Percentiles rank a stretch among this genome's conserved stretches.
Evolutionary conservation across 2,329 filamentous ascomycete species (phyloP).

Genomic region (Biscogniauxia sp.): DNA sequence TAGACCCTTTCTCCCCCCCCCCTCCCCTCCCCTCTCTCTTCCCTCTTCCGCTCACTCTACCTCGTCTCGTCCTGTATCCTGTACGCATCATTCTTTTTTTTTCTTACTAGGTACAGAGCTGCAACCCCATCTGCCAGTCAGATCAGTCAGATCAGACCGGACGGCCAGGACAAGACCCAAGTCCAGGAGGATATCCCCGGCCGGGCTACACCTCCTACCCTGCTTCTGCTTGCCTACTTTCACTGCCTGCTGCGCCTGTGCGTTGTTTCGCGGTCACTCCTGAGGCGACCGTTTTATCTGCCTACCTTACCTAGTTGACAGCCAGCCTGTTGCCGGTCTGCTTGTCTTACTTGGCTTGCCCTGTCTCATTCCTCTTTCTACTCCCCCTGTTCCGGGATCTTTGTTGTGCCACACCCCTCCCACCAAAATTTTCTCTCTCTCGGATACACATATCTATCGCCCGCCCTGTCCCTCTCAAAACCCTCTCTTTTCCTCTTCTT

Average conservation of each 20-base stretch:
- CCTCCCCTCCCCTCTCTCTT: constrained; percentile 1
- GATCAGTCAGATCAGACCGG: not conserved
- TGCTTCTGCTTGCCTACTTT: constrained; percentile 15
- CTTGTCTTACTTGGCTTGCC: constrained; percentile 30
- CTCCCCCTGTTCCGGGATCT: constrained; percentile 27
- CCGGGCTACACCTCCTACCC: constrained; percentile 21
- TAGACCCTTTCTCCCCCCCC: not conserved
- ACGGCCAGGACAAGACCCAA: not conserved
- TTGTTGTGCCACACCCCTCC: constrained; percentile 11
- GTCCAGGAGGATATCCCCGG: not conserved
- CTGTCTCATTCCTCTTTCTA: constrained; percentile 28
- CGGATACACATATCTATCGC: constrained; percentile 31
- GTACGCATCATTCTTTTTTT: not conserved
- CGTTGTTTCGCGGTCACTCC: constrained; percentile 29
- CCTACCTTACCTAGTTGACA: constrained; percentile 16
- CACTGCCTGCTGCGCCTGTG: constrained; percentile 13
- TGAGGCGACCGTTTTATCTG: constrained; percentile 26
- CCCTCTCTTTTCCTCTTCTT: constrained; percentile 28
- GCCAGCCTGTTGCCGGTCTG: constrained; percentile 19
- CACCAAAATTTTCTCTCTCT: constrained; percentile 23
- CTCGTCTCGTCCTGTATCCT: no score
- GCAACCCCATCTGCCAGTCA: not conserved
- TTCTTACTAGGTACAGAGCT: not conserved
- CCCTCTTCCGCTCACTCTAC: not conserved
- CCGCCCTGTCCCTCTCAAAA: constrained; percentile 26